phyloP scores from a whole-genome alignment of 2,329 filamentous ascomycete species.

The Stenocarpella maydis region DNA sequence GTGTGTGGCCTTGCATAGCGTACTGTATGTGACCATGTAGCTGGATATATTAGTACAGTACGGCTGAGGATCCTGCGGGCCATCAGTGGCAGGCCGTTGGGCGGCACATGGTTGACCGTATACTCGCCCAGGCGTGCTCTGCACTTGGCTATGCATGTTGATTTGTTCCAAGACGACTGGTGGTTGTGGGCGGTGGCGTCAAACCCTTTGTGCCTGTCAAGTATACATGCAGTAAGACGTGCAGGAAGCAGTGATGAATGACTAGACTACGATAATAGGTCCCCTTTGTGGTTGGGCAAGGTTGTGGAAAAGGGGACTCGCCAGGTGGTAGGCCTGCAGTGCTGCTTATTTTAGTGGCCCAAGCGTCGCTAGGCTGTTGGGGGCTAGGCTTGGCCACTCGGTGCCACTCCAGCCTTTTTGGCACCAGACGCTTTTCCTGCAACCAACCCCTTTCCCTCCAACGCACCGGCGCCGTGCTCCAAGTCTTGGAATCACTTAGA shows the following conservation, averaged over 20 bases:
- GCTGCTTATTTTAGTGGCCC: slow-evolving; percentile 13
- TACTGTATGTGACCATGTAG: not conserved
- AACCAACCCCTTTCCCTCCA: slow-evolving; percentile 32
- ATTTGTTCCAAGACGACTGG: too few species aligned
- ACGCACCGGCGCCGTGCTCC: slow-evolving; percentile 2
- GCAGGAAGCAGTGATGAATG: slow-evolving; percentile 14
- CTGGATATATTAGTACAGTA: not conserved
- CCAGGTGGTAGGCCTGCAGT: slow-evolving; percentile 13
- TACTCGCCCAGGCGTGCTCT: too few species aligned
- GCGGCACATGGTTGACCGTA: not conserved
- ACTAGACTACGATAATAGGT: not conserved
- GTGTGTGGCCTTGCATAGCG: slow-evolving; percentile 17
- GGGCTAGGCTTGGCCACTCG: slow-evolving; percentile 23
- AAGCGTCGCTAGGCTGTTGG: slow-evolving; percentile 26
- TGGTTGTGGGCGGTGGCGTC: too few species aligned
- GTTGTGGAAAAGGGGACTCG: slow-evolving; percentile 16
- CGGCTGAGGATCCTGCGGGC: slow-evolving; percentile 17
- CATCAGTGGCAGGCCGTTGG: not conserved
- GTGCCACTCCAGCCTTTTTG: slow-evolving; percentile 29
- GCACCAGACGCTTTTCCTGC: slow-evolving; percentile 29
- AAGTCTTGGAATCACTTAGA: slow-evolving; percentile 1
- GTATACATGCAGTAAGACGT: not conserved
- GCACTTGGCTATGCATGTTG: not conserved
- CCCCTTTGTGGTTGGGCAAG: not conserved
- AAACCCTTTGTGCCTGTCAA: too few species aligned